These are phyloP conservation scores for Paradendryphiella salina DNA, from an alignment of 2,329 filamentous ascomycete genomes.

Conservation along the genomic window DNA sequence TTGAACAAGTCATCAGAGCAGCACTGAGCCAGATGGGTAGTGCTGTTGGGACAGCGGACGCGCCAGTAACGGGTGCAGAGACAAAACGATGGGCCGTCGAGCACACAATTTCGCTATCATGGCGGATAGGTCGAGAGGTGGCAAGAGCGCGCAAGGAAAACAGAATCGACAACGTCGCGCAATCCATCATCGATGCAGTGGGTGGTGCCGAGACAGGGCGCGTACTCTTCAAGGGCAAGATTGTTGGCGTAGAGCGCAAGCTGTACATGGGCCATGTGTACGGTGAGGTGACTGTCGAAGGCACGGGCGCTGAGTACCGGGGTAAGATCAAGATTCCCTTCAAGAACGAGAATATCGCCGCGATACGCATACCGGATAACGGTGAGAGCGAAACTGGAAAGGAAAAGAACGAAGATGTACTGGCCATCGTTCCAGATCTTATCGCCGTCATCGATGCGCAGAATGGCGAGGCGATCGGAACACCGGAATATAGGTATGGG, in stretches of 20 bases:
- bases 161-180: slow-evolving; percentile 43
- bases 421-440: slow-evolving; percentile 56
- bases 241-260: slow-evolving; percentile 50
- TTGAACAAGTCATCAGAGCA: slow-evolving; percentile 46
- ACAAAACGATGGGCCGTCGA: slow-evolving; percentile 47
- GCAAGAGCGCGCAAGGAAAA: slow-evolving; percentile 42
- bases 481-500: slow-evolving; percentile 60
- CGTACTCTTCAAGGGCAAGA: slow-evolving; percentile 52
- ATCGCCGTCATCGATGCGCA: slow-evolving; percentile 56
- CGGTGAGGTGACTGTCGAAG: slow-evolving; percentile 49
- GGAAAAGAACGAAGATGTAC: slow-evolving; percentile 46
- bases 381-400: slow-evolving; percentile 32
- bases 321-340: slow-evolving; percentile 67
- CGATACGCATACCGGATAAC: slow-evolving; percentile 42
- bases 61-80: slow-evolving; percentile 45
- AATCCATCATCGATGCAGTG: slow-evolving; percentile 50
- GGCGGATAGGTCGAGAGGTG: slow-evolving; percentile 47
- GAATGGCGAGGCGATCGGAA: slow-evolving; percentile 56
- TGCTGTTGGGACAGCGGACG: slow-evolving; percentile 44
- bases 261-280: slow-evolving; percentile 50
- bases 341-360: slow-evolving; percentile 75
- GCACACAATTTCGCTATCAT: slow-evolving; percentile 46
- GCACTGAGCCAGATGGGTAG: slow-evolving; percentile 45
- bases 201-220: slow-evolving; percentile 45
- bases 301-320: slow-evolving; percentile 26